Base-by-base conservation (phyloP, 345 rosid species). In the Angophora floribunda region DNA sequence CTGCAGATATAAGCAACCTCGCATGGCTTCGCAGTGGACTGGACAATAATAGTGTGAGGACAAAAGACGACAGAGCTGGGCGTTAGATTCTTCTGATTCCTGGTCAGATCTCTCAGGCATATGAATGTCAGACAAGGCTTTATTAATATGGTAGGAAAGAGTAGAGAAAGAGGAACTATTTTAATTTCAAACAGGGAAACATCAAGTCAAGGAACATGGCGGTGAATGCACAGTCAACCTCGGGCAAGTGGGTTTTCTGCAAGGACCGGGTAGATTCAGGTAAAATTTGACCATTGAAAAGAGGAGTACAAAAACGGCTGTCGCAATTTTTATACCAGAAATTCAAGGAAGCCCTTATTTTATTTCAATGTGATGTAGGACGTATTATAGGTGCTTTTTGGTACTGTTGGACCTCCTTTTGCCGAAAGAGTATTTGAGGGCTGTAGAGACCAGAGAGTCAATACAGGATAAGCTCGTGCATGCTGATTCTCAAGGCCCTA, bases 1-100 rank as follows among this genome's bases (percentile, higher is more conserved):
- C 96, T 57, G 92, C 98, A 28, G 97, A 96, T 70, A 96, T 96
- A 88, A 95, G 98, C 89, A 96, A 94, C 88, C 91, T 93, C 30
- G 99, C 98, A 85, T 97, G 98, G 99, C 90, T 96, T 67, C 95
- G 93, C 89, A 96, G 98, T 85, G 98, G 98, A 53, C 90, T 97
- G 92, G 95, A 95, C 87, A 94, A 92, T 90, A 93, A 92, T 55
- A 94, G 90, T 88, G 91, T 91, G 44, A 87, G 87, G 89, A 90
- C 82, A 41, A 93, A 91, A 94, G 95, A 92, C 86, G 93, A 92
- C 87, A 89, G 93, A n/a, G 89, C 90, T 86, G 90, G 26, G 49
- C 82, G 85, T 88, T 88, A 93, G 79, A 84, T 90, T 63, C 84
- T 88, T 44, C 0, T 75, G 47, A 75, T 75, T 75, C 47, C 49